phyloP scores from a whole-genome alignment of 2,329 filamentous ascomycete species.

The Fusarium oxysporum region DNA sequence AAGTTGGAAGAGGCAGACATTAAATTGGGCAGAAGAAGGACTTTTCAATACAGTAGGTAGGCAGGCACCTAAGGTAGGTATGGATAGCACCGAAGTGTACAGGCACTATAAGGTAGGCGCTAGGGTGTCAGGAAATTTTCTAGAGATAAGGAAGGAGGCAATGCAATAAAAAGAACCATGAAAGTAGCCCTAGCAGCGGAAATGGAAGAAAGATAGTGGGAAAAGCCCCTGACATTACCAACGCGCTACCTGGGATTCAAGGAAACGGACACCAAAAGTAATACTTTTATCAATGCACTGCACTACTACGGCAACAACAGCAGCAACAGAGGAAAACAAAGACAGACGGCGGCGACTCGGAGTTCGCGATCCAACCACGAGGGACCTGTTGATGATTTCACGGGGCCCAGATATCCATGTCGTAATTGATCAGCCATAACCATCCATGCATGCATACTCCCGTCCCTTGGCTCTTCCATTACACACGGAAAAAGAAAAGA shows the following conservation, averaged over 20 bases:
- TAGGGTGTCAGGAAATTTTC: slow-evolving; percentile 1
- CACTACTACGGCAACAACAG: slow-evolving; percentile 1
- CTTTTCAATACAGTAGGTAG: neutral
- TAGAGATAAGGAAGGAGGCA: slow-evolving; percentile 17
- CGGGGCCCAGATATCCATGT: slow-evolving; percentile 23
- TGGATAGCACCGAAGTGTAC: neutral
- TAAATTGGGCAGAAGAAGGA: neutral
- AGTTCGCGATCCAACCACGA: slow-evolving; percentile 29
- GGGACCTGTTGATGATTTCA: slow-evolving; percentile 18
- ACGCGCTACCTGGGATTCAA: slow-evolving; percentile 1
- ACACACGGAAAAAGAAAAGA: slow-evolving; percentile 9
- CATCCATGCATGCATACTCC: slow-evolving; percentile 18
- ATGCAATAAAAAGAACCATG: slow-evolving; percentile 7
- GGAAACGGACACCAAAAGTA: slow-evolving; percentile 18
- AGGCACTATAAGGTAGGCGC: neutral
- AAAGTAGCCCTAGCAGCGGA: slow-evolving; percentile 1
- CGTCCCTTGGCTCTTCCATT: slow-evolving; percentile 21
- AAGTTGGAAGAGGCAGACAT: slow-evolving; percentile 3
- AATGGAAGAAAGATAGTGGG: slow-evolving; percentile 1
- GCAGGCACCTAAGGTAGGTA: neutral
- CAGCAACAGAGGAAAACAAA: slow-evolving; percentile 20
- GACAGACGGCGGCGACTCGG: slow-evolving; percentile 30
- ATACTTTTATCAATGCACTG: neutral
- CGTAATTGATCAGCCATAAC: slow-evolving; percentile 15
- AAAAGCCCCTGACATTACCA: slow-evolving; percentile 11